phyloP scores from a whole-genome alignment of 129 eudicot species.

The Calendula officinalis region DNA sequence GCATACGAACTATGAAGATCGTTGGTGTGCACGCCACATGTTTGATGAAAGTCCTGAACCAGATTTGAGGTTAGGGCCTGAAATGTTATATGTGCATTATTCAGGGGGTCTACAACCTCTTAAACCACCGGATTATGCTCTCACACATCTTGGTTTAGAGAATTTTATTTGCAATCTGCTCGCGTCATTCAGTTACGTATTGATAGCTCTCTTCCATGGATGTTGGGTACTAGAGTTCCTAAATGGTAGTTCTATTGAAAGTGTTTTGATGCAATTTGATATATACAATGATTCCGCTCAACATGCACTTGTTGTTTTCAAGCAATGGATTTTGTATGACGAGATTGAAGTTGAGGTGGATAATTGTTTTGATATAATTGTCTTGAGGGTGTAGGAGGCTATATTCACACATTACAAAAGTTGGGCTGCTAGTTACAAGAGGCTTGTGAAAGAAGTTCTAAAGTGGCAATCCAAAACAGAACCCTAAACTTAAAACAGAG shows the following conservation, averaged over 20 bases:
- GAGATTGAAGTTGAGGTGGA: constrained; percentile 99
- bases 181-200: no score
- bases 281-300: constrained; percentile 99
- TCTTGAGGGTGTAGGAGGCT: constrained; percentile 73
- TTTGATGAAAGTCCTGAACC: no score
- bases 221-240: no score
- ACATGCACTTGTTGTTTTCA: constrained; percentile 83
- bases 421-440: constrained; percentile 94
- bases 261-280: constrained; percentile 88
- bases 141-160: no score
- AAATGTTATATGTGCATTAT: no score
- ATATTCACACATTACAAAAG: constrained; percentile 94
- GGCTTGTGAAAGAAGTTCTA: constrained; percentile 81
- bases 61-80: no score
- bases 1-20: no score
- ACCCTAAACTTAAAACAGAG: constrained; percentile 80
- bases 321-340: constrained; percentile 96
- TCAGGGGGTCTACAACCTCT: no score
- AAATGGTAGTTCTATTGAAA: constrained; percentile 81
- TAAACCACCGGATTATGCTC: no score
- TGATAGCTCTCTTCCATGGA: no score
- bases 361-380: constrained; percentile 92
- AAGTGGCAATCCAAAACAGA: constrained; percentile 89
- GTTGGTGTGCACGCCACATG: no score
- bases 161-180: no score